These are phyloP conservation scores for Lepidium didymum DNA, from an alignment of 345 rosid species.

Conservation along the genomic window DNA sequence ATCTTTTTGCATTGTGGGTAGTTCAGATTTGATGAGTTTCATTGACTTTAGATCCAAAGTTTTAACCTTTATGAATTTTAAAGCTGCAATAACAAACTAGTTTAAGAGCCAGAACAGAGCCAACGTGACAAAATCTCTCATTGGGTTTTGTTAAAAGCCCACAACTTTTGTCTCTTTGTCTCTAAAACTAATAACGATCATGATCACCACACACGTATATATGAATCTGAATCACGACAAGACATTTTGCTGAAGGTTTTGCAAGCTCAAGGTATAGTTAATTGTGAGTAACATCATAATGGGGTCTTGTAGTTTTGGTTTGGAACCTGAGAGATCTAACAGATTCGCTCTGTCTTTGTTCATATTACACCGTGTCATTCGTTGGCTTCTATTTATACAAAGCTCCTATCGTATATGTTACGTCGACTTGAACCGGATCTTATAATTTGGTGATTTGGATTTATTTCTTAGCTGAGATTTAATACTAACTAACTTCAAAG, in stretches of 20 bases:
- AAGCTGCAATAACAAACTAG: not conserved
- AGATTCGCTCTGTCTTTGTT: conserved; percentile 19
- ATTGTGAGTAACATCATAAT: conserved; percentile 2
- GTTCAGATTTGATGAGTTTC: not conserved
- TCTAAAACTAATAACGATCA: not conserved
- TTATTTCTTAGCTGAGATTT: not conserved
- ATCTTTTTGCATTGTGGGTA: not conserved
- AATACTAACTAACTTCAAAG: no score
- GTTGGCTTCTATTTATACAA: not conserved
- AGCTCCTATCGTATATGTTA: not conserved
- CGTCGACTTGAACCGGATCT: not conserved
- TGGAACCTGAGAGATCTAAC: conserved; percentile 17
- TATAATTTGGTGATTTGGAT: not conserved
- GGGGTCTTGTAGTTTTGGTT: conserved; percentile 9
- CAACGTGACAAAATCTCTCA: not conserved
- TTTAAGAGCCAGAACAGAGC: not conserved
- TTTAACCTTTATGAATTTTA: not conserved
- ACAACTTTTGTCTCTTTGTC: not conserved
- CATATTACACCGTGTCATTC: conserved; percentile 9
- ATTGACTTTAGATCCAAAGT: not conserved
- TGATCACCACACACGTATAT: conserved; percentile 5
- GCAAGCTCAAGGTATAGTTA: conserved; percentile 13
- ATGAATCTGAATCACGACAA: conserved; percentile 5
- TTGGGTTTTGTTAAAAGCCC: conserved; percentile 7
- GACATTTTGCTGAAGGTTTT: not conserved